Conservation (phyloP, 2,329 filamentous ascomycete genomes). For the Sclerotinia sclerotiorum region DNA sequence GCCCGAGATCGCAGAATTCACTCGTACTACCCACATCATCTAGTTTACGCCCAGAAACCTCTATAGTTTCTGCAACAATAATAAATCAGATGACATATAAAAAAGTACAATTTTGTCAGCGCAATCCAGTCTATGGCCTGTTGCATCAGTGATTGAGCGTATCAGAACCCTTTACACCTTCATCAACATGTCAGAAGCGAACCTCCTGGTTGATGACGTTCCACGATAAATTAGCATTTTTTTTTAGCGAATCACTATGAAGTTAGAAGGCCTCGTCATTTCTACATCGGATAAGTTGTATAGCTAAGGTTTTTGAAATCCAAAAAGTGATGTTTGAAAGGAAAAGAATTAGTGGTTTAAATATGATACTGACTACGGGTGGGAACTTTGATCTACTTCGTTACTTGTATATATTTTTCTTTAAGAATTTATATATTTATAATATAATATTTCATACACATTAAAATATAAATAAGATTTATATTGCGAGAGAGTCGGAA, state of each 20-base stretch:
- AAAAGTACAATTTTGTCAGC: neutral
- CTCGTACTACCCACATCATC: slow-evolving; percentile 30
- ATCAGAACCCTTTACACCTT: neutral
- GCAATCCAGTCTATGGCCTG: neutral
- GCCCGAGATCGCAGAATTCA: slow-evolving; percentile 29
- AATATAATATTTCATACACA: neutral
- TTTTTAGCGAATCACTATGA: neutral
- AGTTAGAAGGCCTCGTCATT: neutral
- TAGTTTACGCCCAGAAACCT: slow-evolving; percentile 26
- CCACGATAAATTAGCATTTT: neutral
- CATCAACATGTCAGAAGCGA: neutral
- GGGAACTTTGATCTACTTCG: neutral
- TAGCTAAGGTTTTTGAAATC: neutral
- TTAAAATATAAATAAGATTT: too few relatives aligned
- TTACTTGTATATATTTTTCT: neutral
- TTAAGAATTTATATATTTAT: neutral
- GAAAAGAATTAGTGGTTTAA: neutral
- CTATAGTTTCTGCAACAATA: neutral
- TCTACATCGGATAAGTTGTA: neutral
- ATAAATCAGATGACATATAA: neutral
- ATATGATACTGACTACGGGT: neutral
- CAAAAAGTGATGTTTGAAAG: neutral
- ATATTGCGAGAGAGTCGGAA: too few relatives aligned
- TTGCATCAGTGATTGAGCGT: neutral
- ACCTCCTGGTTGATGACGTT: neutral